These are phyloP conservation scores for Chrysosporium keratinophilum DNA, from an alignment of 2,329 filamentous ascomycete species.

Conservation along the genomic window DNA sequence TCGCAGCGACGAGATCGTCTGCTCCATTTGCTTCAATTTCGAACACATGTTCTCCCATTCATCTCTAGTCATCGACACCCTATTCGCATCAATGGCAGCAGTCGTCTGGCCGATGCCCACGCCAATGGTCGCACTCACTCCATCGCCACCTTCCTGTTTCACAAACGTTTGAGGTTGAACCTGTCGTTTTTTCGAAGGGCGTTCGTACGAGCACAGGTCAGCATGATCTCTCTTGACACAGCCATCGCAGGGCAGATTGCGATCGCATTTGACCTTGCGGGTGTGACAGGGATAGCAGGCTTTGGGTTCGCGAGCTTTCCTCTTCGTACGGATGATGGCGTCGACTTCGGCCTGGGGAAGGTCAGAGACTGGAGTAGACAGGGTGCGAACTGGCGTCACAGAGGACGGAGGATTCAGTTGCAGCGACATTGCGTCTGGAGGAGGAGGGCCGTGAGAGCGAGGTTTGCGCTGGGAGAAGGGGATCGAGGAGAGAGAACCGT, in stretches of 20 bases:
- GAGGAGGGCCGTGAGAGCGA: background rate
- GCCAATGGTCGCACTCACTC: background rate
- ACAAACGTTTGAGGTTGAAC: slow-evolving; percentile 18
- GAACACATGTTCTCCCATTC: slow-evolving; percentile 37
- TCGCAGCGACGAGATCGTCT: slow-evolving; percentile 31
- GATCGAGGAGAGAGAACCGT: background rate
- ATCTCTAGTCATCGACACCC: slow-evolving; percentile 33
- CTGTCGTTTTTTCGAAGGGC: slow-evolving; percentile 38
- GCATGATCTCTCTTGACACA: slow-evolving; percentile 42
- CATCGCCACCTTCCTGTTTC: slow-evolving; percentile 12
- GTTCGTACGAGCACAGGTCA: slow-evolving; percentile 41
- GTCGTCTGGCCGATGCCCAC: background rate
- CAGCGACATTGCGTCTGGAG: slow-evolving; percentile 6
- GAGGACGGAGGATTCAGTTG: slow-evolving; percentile 3
- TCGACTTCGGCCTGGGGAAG: slow-evolving; percentile 39
- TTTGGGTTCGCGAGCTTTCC: slow-evolving; percentile 40
- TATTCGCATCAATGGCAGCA: slow-evolving; percentile 11
- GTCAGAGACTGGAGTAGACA: slow-evolving; percentile 26
- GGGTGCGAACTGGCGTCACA: background rate
- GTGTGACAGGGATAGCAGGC: slow-evolving; percentile 39
- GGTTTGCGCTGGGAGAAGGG: background rate
- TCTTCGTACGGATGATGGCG: slow-evolving; percentile 39
- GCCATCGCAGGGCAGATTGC: slow-evolving; percentile 40
- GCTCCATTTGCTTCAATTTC: slow-evolving; percentile 36
- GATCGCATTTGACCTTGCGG: slow-evolving; percentile 42